phyloP scores from a whole-genome alignment of 441 rosid species.

The Capsella rubella region DNA sequence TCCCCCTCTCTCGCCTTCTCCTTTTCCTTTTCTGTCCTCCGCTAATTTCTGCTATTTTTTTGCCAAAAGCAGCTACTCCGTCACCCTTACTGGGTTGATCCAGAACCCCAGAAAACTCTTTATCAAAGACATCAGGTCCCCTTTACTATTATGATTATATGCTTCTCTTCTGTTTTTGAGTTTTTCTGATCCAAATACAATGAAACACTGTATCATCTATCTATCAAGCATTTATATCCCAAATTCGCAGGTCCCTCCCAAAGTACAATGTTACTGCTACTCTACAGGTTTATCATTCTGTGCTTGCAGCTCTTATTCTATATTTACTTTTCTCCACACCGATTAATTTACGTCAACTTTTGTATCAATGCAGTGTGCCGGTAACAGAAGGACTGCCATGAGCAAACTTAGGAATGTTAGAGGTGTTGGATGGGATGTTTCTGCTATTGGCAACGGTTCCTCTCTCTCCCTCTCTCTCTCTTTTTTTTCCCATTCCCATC shows the following conservation, averaged over 20 bases:
- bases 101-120: slow-evolving; percentile 61
- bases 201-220: neutral
- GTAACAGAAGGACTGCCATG: slow-evolving; percentile 99
- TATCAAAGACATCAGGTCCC: slow-evolving; percentile 73
- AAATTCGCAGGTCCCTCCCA: slow-evolving; percentile 71
- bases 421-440: slow-evolving; percentile 98
- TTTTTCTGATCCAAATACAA: neutral
- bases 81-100: slow-evolving; percentile 61
- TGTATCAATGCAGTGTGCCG: slow-evolving; percentile 81
- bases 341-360: slow-evolving; percentile 3
- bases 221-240: neutral
- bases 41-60: slow-evolving; percentile 24
- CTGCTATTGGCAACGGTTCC: slow-evolving; percentile 95
- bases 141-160: neutral
- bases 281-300: slow-evolving; percentile 64
- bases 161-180: neutral
- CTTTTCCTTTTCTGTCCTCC: neutral
- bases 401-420: slow-evolving; percentile 76
- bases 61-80: slow-evolving; percentile 61
- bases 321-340: neutral
- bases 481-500: neutral
- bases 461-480: neutral
- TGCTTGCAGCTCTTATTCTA: neutral
- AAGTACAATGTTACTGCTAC: slow-evolving; percentile 81
- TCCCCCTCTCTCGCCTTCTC: slow-evolving; percentile 6